These are phyloP conservation scores for Chaetomiaceae sp. DNA, from an alignment of 2,329 filamentous ascomycete species.

Conservation along the genomic window DNA sequence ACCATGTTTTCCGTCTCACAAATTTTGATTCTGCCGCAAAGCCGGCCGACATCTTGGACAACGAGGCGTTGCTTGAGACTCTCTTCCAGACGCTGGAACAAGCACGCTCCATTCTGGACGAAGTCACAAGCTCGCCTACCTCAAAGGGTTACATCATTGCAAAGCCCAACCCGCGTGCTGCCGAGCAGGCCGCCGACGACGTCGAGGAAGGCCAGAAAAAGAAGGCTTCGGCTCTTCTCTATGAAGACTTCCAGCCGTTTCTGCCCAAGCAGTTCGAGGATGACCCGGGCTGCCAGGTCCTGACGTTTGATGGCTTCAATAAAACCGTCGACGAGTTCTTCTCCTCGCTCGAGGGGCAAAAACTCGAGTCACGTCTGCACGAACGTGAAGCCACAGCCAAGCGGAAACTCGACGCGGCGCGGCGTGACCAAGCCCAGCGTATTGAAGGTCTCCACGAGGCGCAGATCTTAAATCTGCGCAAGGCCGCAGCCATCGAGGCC, in stretches of 20 bases:
- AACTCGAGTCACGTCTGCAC: slow-evolving; percentile 73
- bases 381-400: slow-evolving; percentile 79
- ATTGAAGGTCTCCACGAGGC: slow-evolving; percentile 77
- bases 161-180: slow-evolving; percentile 43
- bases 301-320: slow-evolving; percentile 83
- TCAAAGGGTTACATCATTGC: slow-evolving; percentile 87
- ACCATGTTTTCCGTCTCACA: slow-evolving; percentile 71
- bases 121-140: slow-evolving; percentile 59
- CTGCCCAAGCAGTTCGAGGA: slow-evolving; percentile 72
- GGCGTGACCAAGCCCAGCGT: slow-evolving; percentile 76
- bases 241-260: slow-evolving; percentile 96
- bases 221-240: slow-evolving; percentile 55
- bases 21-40: slow-evolving; percentile 64
- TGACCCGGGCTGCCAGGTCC: slow-evolving; percentile 59
- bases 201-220: slow-evolving; percentile 30
- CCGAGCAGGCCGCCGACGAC: slow-evolving; percentile 24
- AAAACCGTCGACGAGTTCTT: slow-evolving; percentile 95
- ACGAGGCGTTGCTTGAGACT: slow-evolving; percentile 58
- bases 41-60: slow-evolving; percentile 64
- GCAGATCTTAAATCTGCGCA: slow-evolving; percentile 78
- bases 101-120: slow-evolving; percentile 64
- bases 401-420: slow-evolving; percentile 79
- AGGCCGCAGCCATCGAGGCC: slow-evolving; percentile 84
- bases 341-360: slow-evolving; percentile 92
- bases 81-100: slow-evolving; percentile 65